Conservation (phyloP, 345 rosid species). For the Euphorbia tirucalli region DNA sequence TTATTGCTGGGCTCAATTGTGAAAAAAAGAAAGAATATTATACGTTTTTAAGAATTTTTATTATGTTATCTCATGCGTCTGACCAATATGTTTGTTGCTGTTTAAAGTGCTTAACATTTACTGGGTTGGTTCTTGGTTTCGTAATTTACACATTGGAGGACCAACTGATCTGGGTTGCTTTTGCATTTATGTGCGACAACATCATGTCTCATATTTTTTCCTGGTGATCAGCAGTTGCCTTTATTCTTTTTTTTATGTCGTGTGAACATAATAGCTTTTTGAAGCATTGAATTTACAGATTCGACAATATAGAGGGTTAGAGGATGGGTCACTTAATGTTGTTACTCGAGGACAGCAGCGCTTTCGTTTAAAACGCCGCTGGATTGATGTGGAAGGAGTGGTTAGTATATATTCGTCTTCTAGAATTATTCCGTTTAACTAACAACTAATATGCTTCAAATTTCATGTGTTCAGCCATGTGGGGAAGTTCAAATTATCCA, state of each 20-base stretch:
- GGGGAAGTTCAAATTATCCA: slow-evolving; percentile 87
- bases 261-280: neutral
- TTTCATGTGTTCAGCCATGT: slow-evolving; percentile 51
- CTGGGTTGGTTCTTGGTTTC: neutral
- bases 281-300: slow-evolving; percentile 46
- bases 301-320: slow-evolving; percentile 75
- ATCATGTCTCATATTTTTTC: neutral
- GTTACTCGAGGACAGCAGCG: slow-evolving; percentile 95
- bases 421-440: neutral
- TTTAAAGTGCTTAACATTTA: neutral
- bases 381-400: slow-evolving; percentile 88
- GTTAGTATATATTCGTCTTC: slow-evolving; percentile 40
- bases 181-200: slow-evolving; percentile 1
- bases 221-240: neutral
- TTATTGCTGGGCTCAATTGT: neutral
- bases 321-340: slow-evolving; percentile 82
- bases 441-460: slow-evolving; percentile 18
- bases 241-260: neutral
- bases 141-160: neutral
- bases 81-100: neutral
- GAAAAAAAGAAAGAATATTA: neutral
- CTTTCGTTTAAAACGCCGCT: slow-evolving; percentile 62
- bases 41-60: neutral
- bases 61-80: neutral
- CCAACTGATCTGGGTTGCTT: neutral